Evolutionary conservation across 768 basidiomycete genomes (phyloP).

Genomic region (Suillus spraguei): DNA sequence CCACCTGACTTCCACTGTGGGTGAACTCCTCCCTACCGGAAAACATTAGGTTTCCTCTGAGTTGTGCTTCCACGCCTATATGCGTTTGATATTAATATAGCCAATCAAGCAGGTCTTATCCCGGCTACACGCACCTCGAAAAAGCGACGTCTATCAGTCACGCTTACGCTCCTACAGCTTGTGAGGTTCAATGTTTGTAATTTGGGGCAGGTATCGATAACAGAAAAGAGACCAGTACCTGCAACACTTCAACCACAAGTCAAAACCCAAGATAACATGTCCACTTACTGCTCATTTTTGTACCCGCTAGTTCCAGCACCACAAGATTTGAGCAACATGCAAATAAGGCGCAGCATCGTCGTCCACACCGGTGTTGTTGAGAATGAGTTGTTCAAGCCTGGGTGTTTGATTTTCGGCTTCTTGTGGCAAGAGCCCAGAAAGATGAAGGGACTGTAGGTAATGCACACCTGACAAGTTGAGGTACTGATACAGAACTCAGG

Average conservation of each 20-base stretch:
- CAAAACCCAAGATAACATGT: background rate
- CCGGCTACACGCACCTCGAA: slow-evolving; percentile 52
- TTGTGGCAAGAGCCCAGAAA: slow-evolving; percentile 47
- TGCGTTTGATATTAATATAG: slow-evolving; percentile 1
- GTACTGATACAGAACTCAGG: slow-evolving; percentile 37
- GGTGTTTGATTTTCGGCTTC: slow-evolving; percentile 28
- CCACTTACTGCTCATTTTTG: slow-evolving; percentile 59
- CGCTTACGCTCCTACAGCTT: slow-evolving; percentile 62
- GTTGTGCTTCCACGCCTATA: slow-evolving; percentile 30
- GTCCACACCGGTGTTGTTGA: slow-evolving; percentile 65
- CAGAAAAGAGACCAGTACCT: slow-evolving; percentile 57
- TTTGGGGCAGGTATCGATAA: slow-evolving; percentile 58
- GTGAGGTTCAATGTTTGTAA: slow-evolving; percentile 63
- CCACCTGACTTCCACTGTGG: background rate
- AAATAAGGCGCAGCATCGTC: slow-evolving; percentile 58
- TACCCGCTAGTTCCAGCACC: slow-evolving; percentile 55
- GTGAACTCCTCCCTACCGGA: background rate
- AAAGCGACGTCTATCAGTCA: slow-evolving; percentile 62
- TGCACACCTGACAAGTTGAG: slow-evolving; percentile 62
- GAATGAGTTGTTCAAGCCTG: slow-evolving; percentile 47
- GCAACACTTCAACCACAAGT: slow-evolving; percentile 2
- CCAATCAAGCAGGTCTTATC: background rate
- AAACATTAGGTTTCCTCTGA: background rate
- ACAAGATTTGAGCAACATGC: slow-evolving; percentile 49
- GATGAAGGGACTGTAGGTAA: slow-evolving; percentile 49